Conservation (phyloP, 441 rosid genomes). For the Arabidopsis hybrid region DNA sequence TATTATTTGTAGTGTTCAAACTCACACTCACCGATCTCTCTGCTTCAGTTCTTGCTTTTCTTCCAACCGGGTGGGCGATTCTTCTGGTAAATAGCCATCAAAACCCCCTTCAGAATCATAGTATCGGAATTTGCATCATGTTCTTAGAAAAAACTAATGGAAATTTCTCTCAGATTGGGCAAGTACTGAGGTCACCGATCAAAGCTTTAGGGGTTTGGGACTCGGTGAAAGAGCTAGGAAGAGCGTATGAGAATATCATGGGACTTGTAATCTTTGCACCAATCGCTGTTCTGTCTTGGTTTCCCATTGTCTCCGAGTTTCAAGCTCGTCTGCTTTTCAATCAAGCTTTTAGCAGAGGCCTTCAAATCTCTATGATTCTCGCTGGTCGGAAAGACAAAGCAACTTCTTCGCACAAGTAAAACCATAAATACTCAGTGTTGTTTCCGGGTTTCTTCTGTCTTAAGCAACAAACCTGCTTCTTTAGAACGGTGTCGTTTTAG, state of each 20-base stretch:
- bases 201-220: slow-evolving; percentile 73
- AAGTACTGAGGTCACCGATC: slow-evolving; percentile 66
- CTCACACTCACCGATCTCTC: slow-evolving; percentile 78
- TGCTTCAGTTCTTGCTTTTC: slow-evolving; percentile 82
- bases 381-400: slow-evolving; percentile 67
- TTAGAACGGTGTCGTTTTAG: background rate
- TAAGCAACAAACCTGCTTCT: background rate
- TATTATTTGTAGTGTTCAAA: slow-evolving; percentile 68
- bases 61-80: slow-evolving; percentile 96
- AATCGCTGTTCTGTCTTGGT: slow-evolving; percentile 77
- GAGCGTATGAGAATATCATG: slow-evolving; percentile 88
- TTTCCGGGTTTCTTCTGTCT: slow-evolving; percentile 4
- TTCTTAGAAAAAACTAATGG: background rate
- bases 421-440: background rate
- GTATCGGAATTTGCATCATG: slow-evolving; percentile 7
- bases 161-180: slow-evolving; percentile 65
- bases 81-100: slow-evolving; percentile 66
- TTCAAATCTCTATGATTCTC: slow-evolving; percentile 90
- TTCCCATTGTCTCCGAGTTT: slow-evolving; percentile 86
- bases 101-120: background rate
- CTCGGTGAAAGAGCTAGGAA: slow-evolving; percentile 81
- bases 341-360: slow-evolving; percentile 94
- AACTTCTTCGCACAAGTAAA: slow-evolving; percentile 39
- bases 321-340: slow-evolving; percentile 92
- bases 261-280: slow-evolving; percentile 78